Evolutionary conservation across 2,329 filamentous ascomycete genomes (phyloP), one percentile per base, ranked within the genome.

Genomic region (Botrytis medusae): DNA sequence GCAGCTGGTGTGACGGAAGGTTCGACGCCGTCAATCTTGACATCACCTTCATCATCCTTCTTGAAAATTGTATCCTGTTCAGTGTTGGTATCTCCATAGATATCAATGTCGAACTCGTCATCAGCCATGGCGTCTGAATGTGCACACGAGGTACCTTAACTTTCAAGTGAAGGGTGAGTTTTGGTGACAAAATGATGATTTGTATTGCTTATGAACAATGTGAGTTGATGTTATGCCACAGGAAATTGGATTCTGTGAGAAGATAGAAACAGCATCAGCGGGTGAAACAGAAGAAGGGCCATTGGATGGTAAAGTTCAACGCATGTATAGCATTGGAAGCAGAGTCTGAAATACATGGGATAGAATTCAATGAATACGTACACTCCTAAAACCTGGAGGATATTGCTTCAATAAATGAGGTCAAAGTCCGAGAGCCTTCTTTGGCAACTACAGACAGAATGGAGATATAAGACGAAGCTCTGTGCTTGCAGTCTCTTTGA

Each of bases 61-160:
- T 81, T 81, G 72, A 80, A 77, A 42, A 78, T 77, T 29, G 76
- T 79, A 75, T 84, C 82, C 74, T 85, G 83, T 37, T 87, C 85
- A 73, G 84, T 83, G 74, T 83, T 84, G 74, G 85, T 84, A 78
- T 91, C 90, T 78, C 89, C 90, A 80, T 92, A 92, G 79, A 92
- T 90, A 77, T 92, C 90, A 83, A 92, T 91, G 78, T 92, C 90
- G 81, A 91, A 92, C 78, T 91, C 89, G 79, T 91, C 89, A 79
- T 92, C 90, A 77, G 90, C 88, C 90, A 92, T 92, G 71, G 73
- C 75, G 77, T 34, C 59, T 67, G 37, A 32, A 64, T 64, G 59
- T 65, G 64, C 37, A 64, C 69, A 65, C 63, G 44, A 65, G 60
- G 61, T 62, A 42, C 74, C 74, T 74, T 59, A 40, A 65, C 16